Percentiles rank a stretch among this genome's conserved stretches.
Conservation (phyloP, 2,329 filamentous ascomycete genomes). For the Cercospora sp. region DNA sequence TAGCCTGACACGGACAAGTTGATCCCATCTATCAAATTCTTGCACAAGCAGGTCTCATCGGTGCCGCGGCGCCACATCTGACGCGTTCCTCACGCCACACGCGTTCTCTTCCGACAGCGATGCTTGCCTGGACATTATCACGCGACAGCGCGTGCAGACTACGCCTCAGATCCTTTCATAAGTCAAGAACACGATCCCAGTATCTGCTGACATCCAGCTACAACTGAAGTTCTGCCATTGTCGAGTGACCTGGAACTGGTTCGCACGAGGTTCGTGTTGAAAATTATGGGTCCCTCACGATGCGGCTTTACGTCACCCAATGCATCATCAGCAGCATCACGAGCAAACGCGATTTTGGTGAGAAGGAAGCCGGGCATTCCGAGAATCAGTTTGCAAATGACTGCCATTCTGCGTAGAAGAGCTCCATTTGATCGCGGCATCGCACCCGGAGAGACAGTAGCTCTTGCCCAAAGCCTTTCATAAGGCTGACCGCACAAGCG, state of each 20-base stretch:
- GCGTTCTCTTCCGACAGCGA: not conserved
- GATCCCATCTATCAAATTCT: not conserved
- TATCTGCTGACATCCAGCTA: not conserved
- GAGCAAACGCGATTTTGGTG: not conserved
- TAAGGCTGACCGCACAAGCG: not conserved
- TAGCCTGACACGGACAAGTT: not conserved
- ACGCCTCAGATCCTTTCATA: not conserved
- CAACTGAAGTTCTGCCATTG: not conserved
- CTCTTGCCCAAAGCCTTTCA: not conserved
- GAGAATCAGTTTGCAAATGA: not conserved
- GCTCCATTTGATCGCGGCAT: not conserved
- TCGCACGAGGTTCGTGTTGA: not conserved
- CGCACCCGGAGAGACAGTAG: not conserved
- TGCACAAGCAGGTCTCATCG: constrained; percentile 6
- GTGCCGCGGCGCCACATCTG: not conserved
- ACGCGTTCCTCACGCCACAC: constrained; percentile 5
- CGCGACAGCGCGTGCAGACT: not conserved
- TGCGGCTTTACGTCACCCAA: constrained; percentile 8
- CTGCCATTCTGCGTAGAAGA: not conserved
- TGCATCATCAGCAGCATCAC: constrained; percentile 8
- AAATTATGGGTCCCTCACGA: not conserved
- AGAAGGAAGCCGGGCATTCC: constrained; percentile 2
- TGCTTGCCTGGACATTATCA: not conserved
- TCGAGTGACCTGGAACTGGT: not conserved
- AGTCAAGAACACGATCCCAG: not conserved